Conservation (phyloP, 2,329 filamentous ascomycete genomes). For the Bipolaris zeicola region DNA sequence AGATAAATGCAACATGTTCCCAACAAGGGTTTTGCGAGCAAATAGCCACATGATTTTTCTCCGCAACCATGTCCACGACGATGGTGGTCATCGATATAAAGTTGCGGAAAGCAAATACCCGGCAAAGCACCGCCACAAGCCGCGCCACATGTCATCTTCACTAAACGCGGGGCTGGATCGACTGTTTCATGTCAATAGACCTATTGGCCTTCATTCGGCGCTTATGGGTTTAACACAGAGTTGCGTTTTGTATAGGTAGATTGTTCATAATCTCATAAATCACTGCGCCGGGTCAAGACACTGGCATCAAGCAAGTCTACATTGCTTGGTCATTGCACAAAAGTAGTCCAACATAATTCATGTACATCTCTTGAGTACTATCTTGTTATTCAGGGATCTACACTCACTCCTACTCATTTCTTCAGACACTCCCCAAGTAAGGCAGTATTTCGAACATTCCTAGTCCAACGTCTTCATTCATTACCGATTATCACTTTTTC, state of each 20-base stretch:
- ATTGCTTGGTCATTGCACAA: too few relatives aligned
- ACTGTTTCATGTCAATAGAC: background rate
- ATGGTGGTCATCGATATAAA: background rate
- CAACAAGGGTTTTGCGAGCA: background rate
- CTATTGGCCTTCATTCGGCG: background rate
- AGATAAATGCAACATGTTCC: background rate
- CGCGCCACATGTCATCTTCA: constrained; percentile 1
- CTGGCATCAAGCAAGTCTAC: too few relatives aligned
- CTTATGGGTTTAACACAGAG: background rate
- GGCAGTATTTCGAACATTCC: too few relatives aligned
- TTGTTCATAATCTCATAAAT: background rate
- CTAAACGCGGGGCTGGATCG: background rate
- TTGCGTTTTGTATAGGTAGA: background rate
- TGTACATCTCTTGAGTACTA: too few relatives aligned
- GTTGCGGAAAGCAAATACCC: background rate
- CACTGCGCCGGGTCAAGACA: too few relatives aligned
- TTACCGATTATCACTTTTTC: background rate
- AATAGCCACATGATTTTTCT: background rate
- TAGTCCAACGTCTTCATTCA: background rate
- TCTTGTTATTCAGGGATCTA: too few relatives aligned
- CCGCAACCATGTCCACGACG: background rate
- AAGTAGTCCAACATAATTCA: too few relatives aligned
- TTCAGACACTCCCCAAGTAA: too few relatives aligned
- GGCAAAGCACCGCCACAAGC: background rate
- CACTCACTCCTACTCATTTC: too few relatives aligned